phyloP scores from a whole-genome alignment of 2,329 filamentous ascomycete species.

The Diaporthe aspalathi region DNA sequence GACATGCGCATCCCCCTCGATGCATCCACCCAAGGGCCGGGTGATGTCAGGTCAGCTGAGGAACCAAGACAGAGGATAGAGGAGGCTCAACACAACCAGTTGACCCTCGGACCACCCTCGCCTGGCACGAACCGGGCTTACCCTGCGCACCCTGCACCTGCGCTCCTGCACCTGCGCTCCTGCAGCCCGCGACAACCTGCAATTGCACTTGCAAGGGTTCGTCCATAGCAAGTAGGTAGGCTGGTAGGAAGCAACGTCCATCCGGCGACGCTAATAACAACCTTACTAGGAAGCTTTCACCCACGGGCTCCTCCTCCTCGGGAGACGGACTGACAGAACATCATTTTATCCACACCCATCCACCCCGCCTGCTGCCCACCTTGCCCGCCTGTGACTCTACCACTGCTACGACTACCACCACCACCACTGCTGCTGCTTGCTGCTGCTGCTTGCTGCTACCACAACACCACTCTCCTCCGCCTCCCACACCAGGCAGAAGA shows the following conservation, averaged over 20 bases:
- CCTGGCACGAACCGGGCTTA: too few relatives aligned
- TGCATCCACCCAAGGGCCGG: not conserved
- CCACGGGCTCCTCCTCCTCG: not conserved
- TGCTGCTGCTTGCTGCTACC: too few relatives aligned
- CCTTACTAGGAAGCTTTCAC: slow-evolving; percentile 17
- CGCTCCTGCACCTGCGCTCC: slow-evolving; percentile 25
- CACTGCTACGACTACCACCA: too few relatives aligned
- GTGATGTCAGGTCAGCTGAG: slow-evolving; percentile 25
- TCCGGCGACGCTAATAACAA: too few relatives aligned
- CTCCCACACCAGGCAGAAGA: slow-evolving; percentile 17
- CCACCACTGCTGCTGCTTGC: too few relatives aligned
- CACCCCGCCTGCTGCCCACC: slow-evolving; percentile 14
- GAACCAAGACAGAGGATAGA: not conserved
- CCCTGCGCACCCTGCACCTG: not conserved
- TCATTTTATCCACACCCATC: not conserved
- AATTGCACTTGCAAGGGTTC: not conserved
- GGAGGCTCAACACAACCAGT: slow-evolving; percentile 23
- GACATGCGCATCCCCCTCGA: not conserved
- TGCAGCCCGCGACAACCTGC: too few relatives aligned
- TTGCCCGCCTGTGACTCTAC: not conserved
- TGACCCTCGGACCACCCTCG: not conserved
- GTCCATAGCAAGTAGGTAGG: too few relatives aligned
- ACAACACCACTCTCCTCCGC: not conserved
- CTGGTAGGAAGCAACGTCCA: slow-evolving; percentile 26
- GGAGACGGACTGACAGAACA: not conserved